phyloP scores from a whole-genome alignment of 306 rosid genomes.

The Fragaria ananassa region DNA sequence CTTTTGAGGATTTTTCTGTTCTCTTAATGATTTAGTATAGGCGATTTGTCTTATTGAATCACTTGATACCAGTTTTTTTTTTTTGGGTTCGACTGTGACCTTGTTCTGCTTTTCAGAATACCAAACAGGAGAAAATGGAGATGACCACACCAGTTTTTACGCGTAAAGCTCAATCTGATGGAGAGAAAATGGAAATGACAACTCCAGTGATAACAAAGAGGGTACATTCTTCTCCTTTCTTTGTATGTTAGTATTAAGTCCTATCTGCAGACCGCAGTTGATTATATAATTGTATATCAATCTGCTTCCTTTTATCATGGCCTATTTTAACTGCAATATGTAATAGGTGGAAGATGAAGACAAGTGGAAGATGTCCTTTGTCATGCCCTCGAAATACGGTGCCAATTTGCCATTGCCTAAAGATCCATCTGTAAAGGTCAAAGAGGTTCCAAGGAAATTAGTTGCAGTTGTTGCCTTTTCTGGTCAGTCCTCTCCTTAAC shows the following conservation, averaged over 20 bases:
- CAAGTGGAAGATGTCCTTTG: constrained; percentile 87
- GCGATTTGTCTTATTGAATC: not conserved
- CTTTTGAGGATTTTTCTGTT: not conserved
- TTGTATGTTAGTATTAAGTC: constrained; percentile 10
- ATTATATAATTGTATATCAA: not conserved
- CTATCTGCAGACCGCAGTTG: constrained; percentile 2
- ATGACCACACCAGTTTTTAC: constrained; percentile 93
- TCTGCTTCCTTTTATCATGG: constrained; percentile 10
- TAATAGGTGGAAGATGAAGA: constrained; percentile 62
- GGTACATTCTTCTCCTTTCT: constrained; percentile 43
- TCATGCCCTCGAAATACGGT: constrained; percentile 86
- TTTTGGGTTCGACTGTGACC: constrained; percentile 4
- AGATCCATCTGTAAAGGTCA: constrained; percentile 73
- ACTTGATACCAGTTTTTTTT: not conserved
- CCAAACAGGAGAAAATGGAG: constrained; percentile 73
- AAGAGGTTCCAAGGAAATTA: constrained; percentile 66
- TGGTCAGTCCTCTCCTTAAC: constrained; percentile 51
- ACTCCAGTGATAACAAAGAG: constrained; percentile 80
- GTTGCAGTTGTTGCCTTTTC: constrained; percentile 84
- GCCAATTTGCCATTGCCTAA: constrained; percentile 71
- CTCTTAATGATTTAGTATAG: not conserved
- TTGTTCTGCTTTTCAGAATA: constrained; percentile 50
- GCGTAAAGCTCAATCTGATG: constrained; percentile 54
- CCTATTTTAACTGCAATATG: constrained; percentile 23
- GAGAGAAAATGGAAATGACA: constrained; percentile 90